Evolutionary conservation across 441 rosid genomes (phyloP), one percentile per base, ranked within the genome.

Genomic region (Pelargonium cotyledonis): DNA sequence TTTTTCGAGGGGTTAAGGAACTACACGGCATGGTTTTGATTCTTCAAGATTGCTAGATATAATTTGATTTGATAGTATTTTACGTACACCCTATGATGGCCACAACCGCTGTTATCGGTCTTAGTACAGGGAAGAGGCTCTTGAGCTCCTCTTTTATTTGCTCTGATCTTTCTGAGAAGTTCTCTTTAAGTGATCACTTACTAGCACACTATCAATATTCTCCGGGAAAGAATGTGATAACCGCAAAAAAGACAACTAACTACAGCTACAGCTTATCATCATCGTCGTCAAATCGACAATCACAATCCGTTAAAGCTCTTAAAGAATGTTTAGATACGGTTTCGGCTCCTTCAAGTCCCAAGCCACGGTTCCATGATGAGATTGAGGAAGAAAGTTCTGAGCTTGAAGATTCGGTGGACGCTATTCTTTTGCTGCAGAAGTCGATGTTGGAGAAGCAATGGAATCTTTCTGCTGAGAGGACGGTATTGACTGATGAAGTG

Each of bases 371-470:
- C 73, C 72, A 71, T 8, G 70, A 72, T 76, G 84, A 81, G 35
- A 53, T 80, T 0, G 81, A 82, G 77, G 88, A 78, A 79, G 86
- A 84, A 65, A 73, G 60, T 71, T 73, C 80, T 64, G 87, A 80
- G 55, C 83, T 83, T 65, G 82, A 82, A 67, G 79, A 68, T 71
- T 90, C 94, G 0, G 80, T 94, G 47, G 97, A 94, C 51, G 96
- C 89, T 65, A 82, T 91, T 47, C 88, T 94, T 46, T 73, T 94
- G 80, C 79, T 91, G 72, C 99, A 94, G 82, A 94, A 86, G 82
- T 88, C 91, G 65, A 83, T 91, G 90, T 85, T 94, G 53, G 99
- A 94, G 71, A 88, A 92, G 76, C 97, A 91, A 57, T 94, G 97
- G 99, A 89, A 79, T 71, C 97, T 94, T 76, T 85, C 96, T 14